Percentiles rank a stretch among this genome's conserved stretches.
Evolutionary conservation across 1,139 yeast species (phyloP).

Genomic region (Candida albicans): DNA sequence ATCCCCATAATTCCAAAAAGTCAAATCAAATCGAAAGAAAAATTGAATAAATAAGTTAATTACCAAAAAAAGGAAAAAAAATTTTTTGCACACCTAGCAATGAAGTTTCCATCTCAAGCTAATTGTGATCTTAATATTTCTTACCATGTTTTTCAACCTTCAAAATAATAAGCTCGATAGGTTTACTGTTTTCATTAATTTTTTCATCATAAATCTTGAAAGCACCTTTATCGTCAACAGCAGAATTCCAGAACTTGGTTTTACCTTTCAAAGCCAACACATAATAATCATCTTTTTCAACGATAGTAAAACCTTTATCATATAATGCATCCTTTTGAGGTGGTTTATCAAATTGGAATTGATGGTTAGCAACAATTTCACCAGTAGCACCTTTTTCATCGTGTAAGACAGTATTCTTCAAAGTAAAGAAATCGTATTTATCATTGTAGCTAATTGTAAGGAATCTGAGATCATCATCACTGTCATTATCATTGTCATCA

Average conservation of each 20-base stretch:
- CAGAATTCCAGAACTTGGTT: slow-evolving; percentile 33
- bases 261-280: slow-evolving; percentile 9
- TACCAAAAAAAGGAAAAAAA: neutral
- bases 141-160: neutral
- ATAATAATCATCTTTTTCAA: slow-evolving; percentile 22
- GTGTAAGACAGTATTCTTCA: slow-evolving; percentile 17
- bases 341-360: slow-evolving; percentile 48
- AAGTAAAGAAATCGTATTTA: slow-evolving; percentile 3
- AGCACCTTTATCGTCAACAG: slow-evolving; percentile 34
- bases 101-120: neutral
- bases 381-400: slow-evolving; percentile 40
- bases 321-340: slow-evolving; percentile 8
- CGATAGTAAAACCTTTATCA: slow-evolving; percentile 17
- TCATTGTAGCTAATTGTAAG: neutral
- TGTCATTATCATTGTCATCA: neutral
- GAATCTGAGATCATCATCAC: neutral
- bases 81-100: neutral
- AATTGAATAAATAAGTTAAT: neutral
- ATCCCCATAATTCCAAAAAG: no score
- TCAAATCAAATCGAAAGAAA: neutral
- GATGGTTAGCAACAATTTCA: slow-evolving; percentile 45
- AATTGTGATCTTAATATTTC: neutral
- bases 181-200: slow-evolving; percentile 18
- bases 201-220: slow-evolving; percentile 12
- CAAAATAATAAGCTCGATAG: slow-evolving; percentile 4